Conservation (phyloP, 306 rosid genomes). For the Dalbergia oliveri region DNA sequence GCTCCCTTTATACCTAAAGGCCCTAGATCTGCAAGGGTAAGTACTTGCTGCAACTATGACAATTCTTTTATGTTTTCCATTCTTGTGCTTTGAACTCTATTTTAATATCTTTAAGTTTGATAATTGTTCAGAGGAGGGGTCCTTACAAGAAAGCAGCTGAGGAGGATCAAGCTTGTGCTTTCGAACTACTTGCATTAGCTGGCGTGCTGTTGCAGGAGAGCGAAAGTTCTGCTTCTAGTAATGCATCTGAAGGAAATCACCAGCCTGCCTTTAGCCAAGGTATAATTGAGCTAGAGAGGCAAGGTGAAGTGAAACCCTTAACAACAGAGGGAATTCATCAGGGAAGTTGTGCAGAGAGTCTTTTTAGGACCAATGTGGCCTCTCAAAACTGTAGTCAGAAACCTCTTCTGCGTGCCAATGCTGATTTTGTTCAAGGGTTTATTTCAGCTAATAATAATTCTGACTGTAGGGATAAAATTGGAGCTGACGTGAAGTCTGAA, state of each 20-base stretch:
- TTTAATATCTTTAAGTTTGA: slow-evolving; percentile 44
- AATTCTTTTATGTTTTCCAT: slow-evolving; percentile 34
- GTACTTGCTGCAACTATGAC: slow-evolving; percentile 40
- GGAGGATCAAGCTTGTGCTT: slow-evolving; percentile 76
- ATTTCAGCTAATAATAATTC: slow-evolving; percentile 55
- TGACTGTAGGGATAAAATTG: slow-evolving; percentile 55
- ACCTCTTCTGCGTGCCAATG: slow-evolving; percentile 45
- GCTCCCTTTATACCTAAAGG: slow-evolving; percentile 77
- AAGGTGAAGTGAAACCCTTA: slow-evolving; percentile 52
- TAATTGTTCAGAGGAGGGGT: slow-evolving; percentile 69
- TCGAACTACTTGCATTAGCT: slow-evolving; percentile 93
- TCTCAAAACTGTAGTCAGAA: slow-evolving; percentile 57
- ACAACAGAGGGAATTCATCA: slow-evolving; percentile 56
- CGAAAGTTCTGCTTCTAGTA: slow-evolving; percentile 82
- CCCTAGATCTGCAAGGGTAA: slow-evolving; percentile 93
- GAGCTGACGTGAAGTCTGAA: slow-evolving; percentile 58
- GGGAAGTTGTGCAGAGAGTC: slow-evolving; percentile 65
- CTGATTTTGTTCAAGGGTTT: slow-evolving; percentile 48
- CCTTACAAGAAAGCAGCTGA: slow-evolving; percentile 51
- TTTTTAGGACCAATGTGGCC: slow-evolving; percentile 54
- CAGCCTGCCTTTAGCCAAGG: slow-evolving; percentile 53
- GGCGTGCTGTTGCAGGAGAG: slow-evolving; percentile 89
- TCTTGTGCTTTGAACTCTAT: slow-evolving; percentile 31
- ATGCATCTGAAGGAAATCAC: slow-evolving; percentile 73
- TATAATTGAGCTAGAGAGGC: slow-evolving; percentile 52